These are phyloP conservation scores for Odontarrhena argentea DNA, from an alignment of 345 rosid species.

Conservation along the genomic window DNA sequence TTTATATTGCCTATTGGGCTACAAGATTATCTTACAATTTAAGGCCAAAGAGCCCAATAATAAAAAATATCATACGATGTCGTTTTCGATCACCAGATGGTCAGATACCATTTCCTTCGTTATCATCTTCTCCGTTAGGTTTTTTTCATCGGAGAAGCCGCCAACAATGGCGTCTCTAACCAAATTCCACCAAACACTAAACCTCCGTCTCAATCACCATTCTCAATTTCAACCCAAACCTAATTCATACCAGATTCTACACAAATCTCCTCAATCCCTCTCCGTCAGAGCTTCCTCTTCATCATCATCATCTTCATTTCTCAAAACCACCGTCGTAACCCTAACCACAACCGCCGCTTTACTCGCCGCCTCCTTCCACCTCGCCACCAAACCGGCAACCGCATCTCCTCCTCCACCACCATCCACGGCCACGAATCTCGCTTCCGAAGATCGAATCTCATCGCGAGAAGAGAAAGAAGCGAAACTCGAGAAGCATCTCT, in stretches of 20 bases:
- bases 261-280: conserved; percentile 41
- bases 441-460: conserved; percentile 33
- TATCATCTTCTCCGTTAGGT: conserved; percentile 23
- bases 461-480: conserved; percentile 50
- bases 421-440: conserved; percentile 37
- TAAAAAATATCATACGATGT: background rate
- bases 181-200: conserved; percentile 46
- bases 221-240: conserved; percentile 45
- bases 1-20: too few relatives aligned
- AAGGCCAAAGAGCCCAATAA: conserved; percentile 5
- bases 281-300: conserved; percentile 57
- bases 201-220: conserved; percentile 42
- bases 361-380: conserved; percentile 46
- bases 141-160: conserved; percentile 5
- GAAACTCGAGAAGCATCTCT: conserved; percentile 50
- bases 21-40: too few relatives aligned
- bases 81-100: background rate
- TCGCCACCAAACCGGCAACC: conserved; percentile 50
- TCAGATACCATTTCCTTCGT: background rate
- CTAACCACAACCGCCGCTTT: conserved; percentile 63
- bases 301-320: conserved; percentile 37
- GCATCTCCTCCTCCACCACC: conserved; percentile 51
- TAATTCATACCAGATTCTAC: conserved; percentile 14
- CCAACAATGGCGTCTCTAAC: conserved; percentile 63
- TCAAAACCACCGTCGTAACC: conserved; percentile 60